Conservation (phyloP, 176 grass and related monocot genomes). For the Cocos nucifera region DNA sequence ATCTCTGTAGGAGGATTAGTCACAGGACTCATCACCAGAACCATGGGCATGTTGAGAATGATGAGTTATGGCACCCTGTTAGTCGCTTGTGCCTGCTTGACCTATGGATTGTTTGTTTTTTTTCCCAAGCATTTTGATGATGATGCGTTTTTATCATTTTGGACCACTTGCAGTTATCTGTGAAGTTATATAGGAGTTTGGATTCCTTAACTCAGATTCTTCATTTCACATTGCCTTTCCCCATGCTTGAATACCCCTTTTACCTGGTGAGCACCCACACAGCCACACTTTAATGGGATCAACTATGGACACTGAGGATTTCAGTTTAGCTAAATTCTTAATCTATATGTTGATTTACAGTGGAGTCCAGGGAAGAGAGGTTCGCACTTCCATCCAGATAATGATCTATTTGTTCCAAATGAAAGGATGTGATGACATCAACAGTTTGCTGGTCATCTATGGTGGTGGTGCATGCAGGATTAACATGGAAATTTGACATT, state of each 20-base stretch:
- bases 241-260: slow-evolving; percentile 75
- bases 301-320: slow-evolving; percentile 6
- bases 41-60: slow-evolving; percentile 90
- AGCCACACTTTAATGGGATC: neutral
- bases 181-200: slow-evolving; percentile 70
- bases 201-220: slow-evolving; percentile 42
- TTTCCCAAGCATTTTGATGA: neutral
- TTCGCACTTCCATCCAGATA: slow-evolving; percentile 75
- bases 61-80: slow-evolving; percentile 92
- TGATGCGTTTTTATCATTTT: slow-evolving; percentile 21
- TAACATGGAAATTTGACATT: slow-evolving; percentile 63
- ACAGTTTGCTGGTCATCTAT: slow-evolving; percentile 63
- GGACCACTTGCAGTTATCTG: slow-evolving; percentile 41
- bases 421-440: slow-evolving; percentile 81
- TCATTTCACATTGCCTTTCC: slow-evolving; percentile 71
- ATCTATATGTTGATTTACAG: slow-evolving; percentile 19
- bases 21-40: slow-evolving; percentile 92
- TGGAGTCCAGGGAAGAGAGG: slow-evolving; percentile 72
- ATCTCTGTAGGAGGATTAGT: slow-evolving; percentile 70
- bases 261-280: slow-evolving; percentile 54
- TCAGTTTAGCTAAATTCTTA: neutral
- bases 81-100: slow-evolving; percentile 9
- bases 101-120: slow-evolving; percentile 4
- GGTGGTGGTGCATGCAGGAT: slow-evolving; percentile 46
- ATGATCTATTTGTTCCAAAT: slow-evolving; percentile 60